A percentile compares a stretch with the other conserved stretches of the same genome.
Conservation (phyloP, 2,329 filamentous ascomycete genomes). For the Clarireedia monteithiana region DNA sequence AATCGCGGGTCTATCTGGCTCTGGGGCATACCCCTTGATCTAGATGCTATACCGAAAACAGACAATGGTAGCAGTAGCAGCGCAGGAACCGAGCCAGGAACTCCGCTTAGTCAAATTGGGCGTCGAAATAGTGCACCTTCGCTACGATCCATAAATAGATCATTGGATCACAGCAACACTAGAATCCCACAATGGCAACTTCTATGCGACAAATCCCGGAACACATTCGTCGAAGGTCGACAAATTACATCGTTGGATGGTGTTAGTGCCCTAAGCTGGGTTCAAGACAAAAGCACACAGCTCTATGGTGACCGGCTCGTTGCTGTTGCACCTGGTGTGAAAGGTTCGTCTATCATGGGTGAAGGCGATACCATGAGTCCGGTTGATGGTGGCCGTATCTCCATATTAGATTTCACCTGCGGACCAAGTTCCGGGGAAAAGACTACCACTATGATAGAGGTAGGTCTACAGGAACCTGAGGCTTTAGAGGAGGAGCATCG, state of each 20-base stretch:
- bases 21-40: conserved; percentile 67
- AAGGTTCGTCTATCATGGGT: conserved; percentile 43
- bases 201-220: conserved; percentile 57
- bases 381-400: conserved; percentile 69
- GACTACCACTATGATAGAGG: conserved; percentile 59
- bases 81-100: conserved; percentile 23
- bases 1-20: conserved; percentile 63
- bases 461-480: conserved; percentile 61
- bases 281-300: conserved; percentile 45
- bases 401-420: conserved; percentile 68
- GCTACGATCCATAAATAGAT: conserved; percentile 18
- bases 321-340: conserved; percentile 64
- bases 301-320: conserved; percentile 51
- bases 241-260: conserved; percentile 58
- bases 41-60: conserved; percentile 51
- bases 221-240: conserved; percentile 61
- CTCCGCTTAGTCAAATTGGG: conserved; percentile 19
- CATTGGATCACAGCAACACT: conserved; percentile 15
- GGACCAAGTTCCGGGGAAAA: conserved; percentile 45
- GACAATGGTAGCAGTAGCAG: conserved; percentile 27
- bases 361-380: conserved; percentile 69
- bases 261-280: conserved; percentile 65
- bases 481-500: conserved; percentile 64
- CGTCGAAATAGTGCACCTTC: conserved; percentile 28
- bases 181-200: conserved; percentile 60